Evolutionary conservation across 2,329 filamentous ascomycete species (phyloP), one percentile per base, ranked within the genome.

Genomic region (Pestalotiopsis fici): DNA sequence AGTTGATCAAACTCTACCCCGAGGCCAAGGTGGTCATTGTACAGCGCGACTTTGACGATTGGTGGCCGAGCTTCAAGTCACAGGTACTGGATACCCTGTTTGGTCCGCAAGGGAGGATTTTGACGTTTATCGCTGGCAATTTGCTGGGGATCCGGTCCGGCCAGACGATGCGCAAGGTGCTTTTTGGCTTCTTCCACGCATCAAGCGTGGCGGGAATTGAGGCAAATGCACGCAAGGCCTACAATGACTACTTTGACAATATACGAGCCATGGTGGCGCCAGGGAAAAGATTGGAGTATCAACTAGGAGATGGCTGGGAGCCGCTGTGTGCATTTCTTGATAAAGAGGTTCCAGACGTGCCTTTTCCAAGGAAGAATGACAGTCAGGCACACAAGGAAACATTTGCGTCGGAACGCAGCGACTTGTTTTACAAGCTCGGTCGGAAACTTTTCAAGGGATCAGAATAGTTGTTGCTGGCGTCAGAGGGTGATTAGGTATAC

Each of bases 21-120:
- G 88, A 92, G 65, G 91, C 91, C 68, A 93, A 93, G 79, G 87
- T 93, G 65, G 85, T 93, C 61, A 81, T 93, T 69, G 90, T 88
- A 13, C 89, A 86, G 66, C 86, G 90, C 57, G 88, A 91, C 66
- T 87, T 91, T 47, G 84, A 92, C 76, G 86, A 87, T 47, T 92
- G 90, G 61, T 79, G 84, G 57, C 21, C 18, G 35, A 66, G 65
- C 25, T 62, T 63, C 57, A 21, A 54, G 31, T 18, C 27, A 11
- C 12, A 62, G 27, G 13, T n/a, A 9, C 18, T 59, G 15, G 25
- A 18, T 6, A 35, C 31, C 5, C 21, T 18, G 15, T 28, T 25
- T 59, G 56, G 56, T 6, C 9, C 56, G 18, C 11, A 5, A 2
- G 56, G 13, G 27, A 18, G 15, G 3, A 28, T 59, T 31, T 9